Evolutionary conservation across 441 rosid genomes (phyloP).

Genomic region (Syzygium syzygioides): DNA sequence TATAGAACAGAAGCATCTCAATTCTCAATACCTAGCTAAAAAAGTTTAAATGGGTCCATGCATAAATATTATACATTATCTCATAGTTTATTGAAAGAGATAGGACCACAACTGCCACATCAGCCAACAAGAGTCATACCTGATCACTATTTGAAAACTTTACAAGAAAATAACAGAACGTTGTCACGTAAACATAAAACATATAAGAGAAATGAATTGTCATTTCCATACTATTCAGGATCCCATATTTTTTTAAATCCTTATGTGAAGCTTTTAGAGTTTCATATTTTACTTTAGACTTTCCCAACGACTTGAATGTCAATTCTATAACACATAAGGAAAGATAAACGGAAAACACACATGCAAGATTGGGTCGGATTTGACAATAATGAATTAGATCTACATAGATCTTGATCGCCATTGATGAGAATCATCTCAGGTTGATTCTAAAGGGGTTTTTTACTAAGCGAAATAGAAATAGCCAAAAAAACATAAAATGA

Average conservation of each 20-base stretch:
- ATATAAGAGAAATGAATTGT: background rate
- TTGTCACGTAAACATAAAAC: background rate
- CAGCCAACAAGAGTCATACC: conserved; percentile 18
- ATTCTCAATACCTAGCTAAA: background rate
- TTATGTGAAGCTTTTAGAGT: background rate
- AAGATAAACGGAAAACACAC: background rate
- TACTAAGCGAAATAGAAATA: background rate
- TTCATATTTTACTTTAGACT: background rate
- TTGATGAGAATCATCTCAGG: background rate
- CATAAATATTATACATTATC: background rate
- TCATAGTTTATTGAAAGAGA: conserved; percentile 18
- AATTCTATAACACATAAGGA: background rate
- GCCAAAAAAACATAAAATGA: background rate
- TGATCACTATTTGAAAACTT: background rate
- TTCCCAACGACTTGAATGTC: background rate
- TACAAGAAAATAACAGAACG: too few species aligned
- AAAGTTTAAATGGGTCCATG: background rate
- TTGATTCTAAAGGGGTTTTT: background rate
- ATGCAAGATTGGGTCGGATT: background rate
- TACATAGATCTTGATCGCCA: background rate
- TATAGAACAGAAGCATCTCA: conserved; percentile 8
- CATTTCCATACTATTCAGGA: background rate
- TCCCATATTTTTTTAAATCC: background rate
- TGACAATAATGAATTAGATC: background rate
- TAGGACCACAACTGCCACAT: conserved; percentile 40